These are phyloP conservation scores for Serendipita indica DNA, from an alignment of 768 basidiomycete genomes.

Conservation along the genomic window DNA sequence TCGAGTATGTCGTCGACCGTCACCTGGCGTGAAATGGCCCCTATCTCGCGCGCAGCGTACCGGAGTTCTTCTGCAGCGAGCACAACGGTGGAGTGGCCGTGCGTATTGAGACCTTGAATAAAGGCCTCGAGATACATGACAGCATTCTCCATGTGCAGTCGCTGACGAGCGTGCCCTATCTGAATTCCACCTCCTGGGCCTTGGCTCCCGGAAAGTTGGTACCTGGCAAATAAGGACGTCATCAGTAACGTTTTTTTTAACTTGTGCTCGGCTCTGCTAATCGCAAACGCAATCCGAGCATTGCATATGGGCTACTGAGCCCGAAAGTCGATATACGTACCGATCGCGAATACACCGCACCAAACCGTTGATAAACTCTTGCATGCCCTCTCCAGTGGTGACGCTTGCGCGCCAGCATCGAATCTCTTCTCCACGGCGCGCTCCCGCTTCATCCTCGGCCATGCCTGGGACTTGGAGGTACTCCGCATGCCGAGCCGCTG, in stretches of 20 bases:
- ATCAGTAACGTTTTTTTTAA: background rate
- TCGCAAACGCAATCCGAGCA: background rate
- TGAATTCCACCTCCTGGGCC: too few species aligned
- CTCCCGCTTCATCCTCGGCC: background rate
- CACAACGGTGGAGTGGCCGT: slow-evolving; percentile 43
- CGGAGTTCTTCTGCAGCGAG: slow-evolving; percentile 76
- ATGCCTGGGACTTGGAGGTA: background rate
- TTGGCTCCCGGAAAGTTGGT: slow-evolving; percentile 19
- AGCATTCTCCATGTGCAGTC: slow-evolving; percentile 57
- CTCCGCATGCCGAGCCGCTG: background rate
- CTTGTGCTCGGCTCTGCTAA: background rate
- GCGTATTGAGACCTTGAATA: slow-evolving; percentile 24
- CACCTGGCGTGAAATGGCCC: slow-evolving; percentile 65
- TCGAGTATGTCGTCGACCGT: slow-evolving; percentile 75
- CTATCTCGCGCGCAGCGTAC: slow-evolving; percentile 72
- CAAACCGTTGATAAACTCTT: slow-evolving; percentile 45
- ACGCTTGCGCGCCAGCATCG: slow-evolving; percentile 50
- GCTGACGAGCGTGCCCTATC: slow-evolving; percentile 68
- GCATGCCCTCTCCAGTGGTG: slow-evolving; percentile 39
- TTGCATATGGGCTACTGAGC: background rate
- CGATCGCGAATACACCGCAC: slow-evolving; percentile 33
- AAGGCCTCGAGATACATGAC: slow-evolving; percentile 44
- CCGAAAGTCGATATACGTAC: slow-evolving; percentile 25
- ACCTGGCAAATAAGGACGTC: background rate
- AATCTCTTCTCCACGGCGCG: background rate